Evolutionary conservation across 2,329 filamentous ascomycete species (phyloP).

Genomic region (Stachybotrys chlorohalonatus): DNA sequence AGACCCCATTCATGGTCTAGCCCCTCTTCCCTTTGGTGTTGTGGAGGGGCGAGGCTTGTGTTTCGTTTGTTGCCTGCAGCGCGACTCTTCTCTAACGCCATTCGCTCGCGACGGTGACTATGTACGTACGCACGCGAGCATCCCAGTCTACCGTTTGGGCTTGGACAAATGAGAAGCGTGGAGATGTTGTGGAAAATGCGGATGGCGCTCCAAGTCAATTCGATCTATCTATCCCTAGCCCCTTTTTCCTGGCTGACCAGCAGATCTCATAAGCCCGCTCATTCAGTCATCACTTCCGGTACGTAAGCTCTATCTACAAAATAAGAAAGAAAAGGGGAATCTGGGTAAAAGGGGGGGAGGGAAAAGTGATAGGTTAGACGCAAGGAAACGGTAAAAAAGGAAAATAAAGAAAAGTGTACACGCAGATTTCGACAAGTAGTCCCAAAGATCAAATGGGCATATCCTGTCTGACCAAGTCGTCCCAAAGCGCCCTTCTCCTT

Average conservation of each 20-base stretch:
- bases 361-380: no score
- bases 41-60: background rate
- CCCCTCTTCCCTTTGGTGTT: background rate
- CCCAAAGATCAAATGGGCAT: background rate
- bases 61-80: background rate
- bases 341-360: no score
- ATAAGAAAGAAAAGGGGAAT: background rate
- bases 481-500: background rate
- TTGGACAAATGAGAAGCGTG: no score
- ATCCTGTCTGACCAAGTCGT: background rate
- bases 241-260: constrained; percentile 1
- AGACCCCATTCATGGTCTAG: background rate
- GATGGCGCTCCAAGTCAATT: background rate
- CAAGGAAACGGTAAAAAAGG: background rate
- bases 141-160: no score
- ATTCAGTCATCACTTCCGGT: constrained; percentile 1
- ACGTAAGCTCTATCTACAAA: constrained; percentile 2
- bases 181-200: no score
- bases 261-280: constrained; percentile 1
- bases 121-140: background rate
- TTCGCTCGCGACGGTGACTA: background rate
- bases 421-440: background rate
- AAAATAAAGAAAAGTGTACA: no score
- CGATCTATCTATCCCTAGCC: constrained; percentile 1
- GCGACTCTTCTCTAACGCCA: background rate